These are phyloP conservation scores for Apophysomyces sp. DNA, from an alignment of 371 early-diverging fungal species.

Conservation along the genomic window DNA sequence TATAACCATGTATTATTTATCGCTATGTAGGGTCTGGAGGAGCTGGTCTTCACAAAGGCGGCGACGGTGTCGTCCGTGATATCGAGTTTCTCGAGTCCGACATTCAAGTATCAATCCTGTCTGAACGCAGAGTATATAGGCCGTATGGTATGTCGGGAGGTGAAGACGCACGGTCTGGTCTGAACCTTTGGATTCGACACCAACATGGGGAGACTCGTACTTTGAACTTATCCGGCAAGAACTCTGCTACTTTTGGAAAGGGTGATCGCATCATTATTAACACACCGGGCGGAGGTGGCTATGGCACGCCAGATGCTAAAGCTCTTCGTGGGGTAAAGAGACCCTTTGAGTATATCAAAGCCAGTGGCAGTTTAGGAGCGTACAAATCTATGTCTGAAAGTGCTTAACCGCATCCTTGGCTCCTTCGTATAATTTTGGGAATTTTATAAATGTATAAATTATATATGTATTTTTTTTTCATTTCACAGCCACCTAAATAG, in stretches of 20 bases:
- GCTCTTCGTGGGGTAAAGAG: background rate
- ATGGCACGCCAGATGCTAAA: constrained; percentile 15
- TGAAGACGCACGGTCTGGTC: constrained; percentile 66
- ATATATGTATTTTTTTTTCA: too few species aligned
- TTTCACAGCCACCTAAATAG: too few species aligned
- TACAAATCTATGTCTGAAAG: constrained; percentile 30
- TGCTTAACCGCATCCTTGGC: background rate
- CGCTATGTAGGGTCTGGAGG: constrained; percentile 78
- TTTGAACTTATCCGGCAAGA: constrained; percentile 87
- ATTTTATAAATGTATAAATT: too few species aligned
- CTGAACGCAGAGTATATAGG: constrained; percentile 87
- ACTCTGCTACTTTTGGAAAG: constrained; percentile 69
- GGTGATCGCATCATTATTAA: constrained; percentile 83
- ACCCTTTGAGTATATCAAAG: constrained; percentile 9
- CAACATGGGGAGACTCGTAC: constrained; percentile 28
- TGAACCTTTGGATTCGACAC: constrained; percentile 78
- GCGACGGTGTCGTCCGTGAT: constrained; percentile 87
- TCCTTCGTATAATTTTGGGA: too few species aligned
- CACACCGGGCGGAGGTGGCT: constrained; percentile 96
- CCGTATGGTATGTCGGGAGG: constrained; percentile 95
- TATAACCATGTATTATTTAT: background rate
- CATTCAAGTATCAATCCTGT: constrained; percentile 87
- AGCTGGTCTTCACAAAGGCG: constrained; percentile 75
- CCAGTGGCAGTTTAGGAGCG: constrained; percentile 24
- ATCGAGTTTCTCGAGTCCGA: constrained; percentile 74